Evolutionary conservation across 2,329 filamentous ascomycete species (phyloP).

Genomic region (Beauveria varroae): DNA sequence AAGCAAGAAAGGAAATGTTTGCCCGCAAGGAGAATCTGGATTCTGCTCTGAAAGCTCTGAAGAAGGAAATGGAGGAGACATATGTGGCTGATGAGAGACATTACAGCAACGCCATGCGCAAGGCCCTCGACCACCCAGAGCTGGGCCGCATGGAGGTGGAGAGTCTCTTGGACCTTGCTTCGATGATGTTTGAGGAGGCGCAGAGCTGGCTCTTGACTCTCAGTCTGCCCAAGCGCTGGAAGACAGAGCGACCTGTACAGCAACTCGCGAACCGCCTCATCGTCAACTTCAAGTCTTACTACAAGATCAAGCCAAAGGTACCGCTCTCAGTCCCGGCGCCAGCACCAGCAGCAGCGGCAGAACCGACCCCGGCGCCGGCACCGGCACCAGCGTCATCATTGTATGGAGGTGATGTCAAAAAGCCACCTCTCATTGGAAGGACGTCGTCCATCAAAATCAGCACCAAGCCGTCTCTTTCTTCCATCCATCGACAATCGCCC

Average conservation of each 20-base stretch:
- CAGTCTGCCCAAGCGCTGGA: constrained; percentile 35
- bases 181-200: constrained; percentile 40
- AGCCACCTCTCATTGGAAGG: constrained; percentile 21
- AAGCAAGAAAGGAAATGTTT: constrained; percentile 54
- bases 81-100: constrained; percentile 30
- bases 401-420: constrained; percentile 20
- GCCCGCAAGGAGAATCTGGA: constrained; percentile 57
- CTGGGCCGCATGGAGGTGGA: constrained; percentile 35
- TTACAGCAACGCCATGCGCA: constrained; percentile 35
- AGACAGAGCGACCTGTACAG: constrained; percentile 26
- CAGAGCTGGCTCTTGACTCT: constrained; percentile 34
- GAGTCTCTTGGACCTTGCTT: constrained; percentile 35
- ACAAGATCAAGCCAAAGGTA: constrained; percentile 6
- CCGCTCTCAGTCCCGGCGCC: constrained; percentile 31
- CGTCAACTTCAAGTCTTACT: constrained; percentile 26
- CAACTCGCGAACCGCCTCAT: constrained; percentile 25
- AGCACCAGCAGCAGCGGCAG: constrained; percentile 22
- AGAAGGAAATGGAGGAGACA: constrained; percentile 36
- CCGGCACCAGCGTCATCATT: constrained; percentile 13
- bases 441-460: constrained; percentile 33
- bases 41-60: constrained; percentile 40
- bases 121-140: constrained; percentile 31
- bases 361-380: constrained; percentile 30
- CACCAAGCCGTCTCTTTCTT: constrained; percentile 20
- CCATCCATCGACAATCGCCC: constrained; percentile 17